A percentile compares a stretch with the other conserved stretches of the same genome.
These are phyloP conservation scores for Colletotrichum godetiae DNA, from an alignment of 2,329 filamentous ascomycete species.

Conservation along the genomic window DNA sequence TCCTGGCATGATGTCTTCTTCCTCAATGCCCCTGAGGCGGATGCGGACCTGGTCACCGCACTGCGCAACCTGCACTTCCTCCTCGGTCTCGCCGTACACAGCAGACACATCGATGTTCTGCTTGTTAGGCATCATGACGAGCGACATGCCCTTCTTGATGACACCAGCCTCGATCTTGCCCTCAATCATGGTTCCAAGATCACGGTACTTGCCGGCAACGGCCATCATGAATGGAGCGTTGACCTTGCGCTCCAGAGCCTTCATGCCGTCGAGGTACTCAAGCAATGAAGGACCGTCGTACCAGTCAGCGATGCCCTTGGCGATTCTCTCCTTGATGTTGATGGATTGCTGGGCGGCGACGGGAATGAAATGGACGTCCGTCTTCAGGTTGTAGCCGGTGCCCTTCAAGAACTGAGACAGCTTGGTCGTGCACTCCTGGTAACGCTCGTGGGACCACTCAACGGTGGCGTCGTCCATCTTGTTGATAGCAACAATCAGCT, in stretches of 20 bases:
- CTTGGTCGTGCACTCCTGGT: conserved; percentile 93
- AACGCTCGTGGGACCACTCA: conserved; percentile 93
- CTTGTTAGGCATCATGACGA: conserved; percentile 97
- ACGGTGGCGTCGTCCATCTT: conserved; percentile 99
- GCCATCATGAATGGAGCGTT: conserved; percentile 99
- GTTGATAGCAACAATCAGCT: conserved; percentile 94
- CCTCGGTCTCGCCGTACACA: conserved; percentile 95
- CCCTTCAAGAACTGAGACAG: conserved; percentile 88
- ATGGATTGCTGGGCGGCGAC: conserved; percentile 88
- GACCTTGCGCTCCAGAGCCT: conserved; percentile 91
- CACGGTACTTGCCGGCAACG: conserved; percentile 93
- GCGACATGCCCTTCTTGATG: conserved; percentile 86
- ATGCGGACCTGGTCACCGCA: conserved; percentile 96
- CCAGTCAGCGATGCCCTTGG: conserved; percentile 82
- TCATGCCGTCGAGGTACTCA: conserved; percentile 95
- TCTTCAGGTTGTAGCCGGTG: conserved; percentile 94
- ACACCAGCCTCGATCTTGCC: conserved; percentile 97
- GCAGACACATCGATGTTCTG: conserved; percentile 84
- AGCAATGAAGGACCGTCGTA: conserved; percentile 90
- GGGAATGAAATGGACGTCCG: conserved; percentile 94
- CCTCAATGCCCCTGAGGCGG: conserved; percentile 92
- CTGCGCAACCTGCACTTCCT: conserved; percentile 83
- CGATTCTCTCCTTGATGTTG: conserved; percentile 89
- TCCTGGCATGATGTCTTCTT: conserved; percentile 94
- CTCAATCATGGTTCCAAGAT: conserved; percentile 97